These are phyloP conservation scores for Metahyphopichia silvanorum DNA, from an alignment of 805 yeast genomes.

Conservation along the genomic window DNA sequence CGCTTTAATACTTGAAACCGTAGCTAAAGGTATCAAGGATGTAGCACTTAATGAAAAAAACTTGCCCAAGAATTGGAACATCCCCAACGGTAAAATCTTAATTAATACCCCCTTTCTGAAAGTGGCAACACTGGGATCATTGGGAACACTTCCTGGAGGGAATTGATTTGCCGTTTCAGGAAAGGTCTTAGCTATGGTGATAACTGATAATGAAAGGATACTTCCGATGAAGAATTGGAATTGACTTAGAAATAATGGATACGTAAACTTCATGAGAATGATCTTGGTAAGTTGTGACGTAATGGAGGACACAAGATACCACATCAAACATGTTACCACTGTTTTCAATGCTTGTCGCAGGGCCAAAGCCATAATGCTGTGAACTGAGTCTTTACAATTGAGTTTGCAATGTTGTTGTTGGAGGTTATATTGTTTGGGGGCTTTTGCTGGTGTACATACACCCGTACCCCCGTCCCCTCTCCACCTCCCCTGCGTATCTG, in stretches of 20 bases:
- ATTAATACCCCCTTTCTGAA: conserved; percentile 32
- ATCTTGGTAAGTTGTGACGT: conserved; percentile 63
- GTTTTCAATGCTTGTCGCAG: conserved; percentile 37
- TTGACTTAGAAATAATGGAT: conserved; percentile 63
- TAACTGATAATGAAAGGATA: conserved; percentile 36
- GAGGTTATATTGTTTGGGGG: neutral
- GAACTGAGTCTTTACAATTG: no score
- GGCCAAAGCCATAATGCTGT: no score
- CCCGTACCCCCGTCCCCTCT: no score
- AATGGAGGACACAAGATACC: conserved; percentile 62
- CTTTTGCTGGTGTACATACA: neutral
- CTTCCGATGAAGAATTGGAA: conserved; percentile 58
- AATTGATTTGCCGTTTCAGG: conserved; percentile 34
- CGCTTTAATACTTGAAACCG: conserved; percentile 70
- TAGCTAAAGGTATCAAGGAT: conserved; percentile 61
- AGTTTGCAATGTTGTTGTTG: neutral
- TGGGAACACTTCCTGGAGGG: conserved; percentile 56
- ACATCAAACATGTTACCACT: conserved; percentile 45
- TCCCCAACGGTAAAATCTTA: conserved; percentile 57
- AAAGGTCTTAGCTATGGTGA: conserved; percentile 27
- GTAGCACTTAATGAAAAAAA: conserved; percentile 62
- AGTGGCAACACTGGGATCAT: conserved; percentile 17
- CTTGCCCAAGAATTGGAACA: conserved; percentile 65
- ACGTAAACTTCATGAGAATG: conserved; percentile 52
- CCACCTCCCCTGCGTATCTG: no score